Evolutionary conservation across 176 grass and related monocot species (phyloP).

Genomic region (Chloris gayana): DNA sequence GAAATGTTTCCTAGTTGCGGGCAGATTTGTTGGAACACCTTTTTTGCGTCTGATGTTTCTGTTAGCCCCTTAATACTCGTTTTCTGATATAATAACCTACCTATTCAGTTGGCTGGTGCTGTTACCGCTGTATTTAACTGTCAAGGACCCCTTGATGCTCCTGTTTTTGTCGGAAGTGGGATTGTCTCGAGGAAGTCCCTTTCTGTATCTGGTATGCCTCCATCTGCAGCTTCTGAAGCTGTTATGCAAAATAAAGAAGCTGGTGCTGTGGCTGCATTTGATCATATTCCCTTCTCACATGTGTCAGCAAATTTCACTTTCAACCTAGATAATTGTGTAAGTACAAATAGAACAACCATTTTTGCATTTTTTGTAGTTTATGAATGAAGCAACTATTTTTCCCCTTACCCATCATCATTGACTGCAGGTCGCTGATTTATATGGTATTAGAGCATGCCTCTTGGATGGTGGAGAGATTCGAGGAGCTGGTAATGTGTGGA

Average conservation of each 20-base stretch:
- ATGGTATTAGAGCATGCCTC: constrained; percentile 97
- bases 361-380: constrained; percentile 33
- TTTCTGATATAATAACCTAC: constrained; percentile 36
- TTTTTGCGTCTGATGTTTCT: constrained; percentile 11
- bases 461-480: constrained; percentile 98
- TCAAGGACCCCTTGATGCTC: constrained; percentile 96
- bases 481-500: constrained; percentile 95
- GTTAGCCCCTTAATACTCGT: constrained; percentile 34
- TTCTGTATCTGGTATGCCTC: constrained; percentile 76
- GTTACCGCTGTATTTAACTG: constrained; percentile 98
- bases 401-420: constrained; percentile 21
- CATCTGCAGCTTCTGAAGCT: constrained; percentile 89
- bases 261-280: constrained; percentile 96
- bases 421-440: constrained; percentile 87
- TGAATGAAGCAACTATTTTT: constrained; percentile 3
- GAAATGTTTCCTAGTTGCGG: neutral
- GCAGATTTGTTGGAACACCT: constrained; percentile 23
- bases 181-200: constrained; percentile 93
- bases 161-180: constrained; percentile 98
- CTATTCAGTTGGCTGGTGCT: constrained; percentile 82
- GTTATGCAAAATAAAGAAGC: constrained; percentile 95
- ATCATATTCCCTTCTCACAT: constrained; percentile 92
- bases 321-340: constrained; percentile 97
- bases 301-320: constrained; percentile 97
- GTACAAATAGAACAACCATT: constrained; percentile 33